Evolutionary conservation across 208 protist genomes (phyloP).

Genomic region (Leishmania braziliensis): DNA sequence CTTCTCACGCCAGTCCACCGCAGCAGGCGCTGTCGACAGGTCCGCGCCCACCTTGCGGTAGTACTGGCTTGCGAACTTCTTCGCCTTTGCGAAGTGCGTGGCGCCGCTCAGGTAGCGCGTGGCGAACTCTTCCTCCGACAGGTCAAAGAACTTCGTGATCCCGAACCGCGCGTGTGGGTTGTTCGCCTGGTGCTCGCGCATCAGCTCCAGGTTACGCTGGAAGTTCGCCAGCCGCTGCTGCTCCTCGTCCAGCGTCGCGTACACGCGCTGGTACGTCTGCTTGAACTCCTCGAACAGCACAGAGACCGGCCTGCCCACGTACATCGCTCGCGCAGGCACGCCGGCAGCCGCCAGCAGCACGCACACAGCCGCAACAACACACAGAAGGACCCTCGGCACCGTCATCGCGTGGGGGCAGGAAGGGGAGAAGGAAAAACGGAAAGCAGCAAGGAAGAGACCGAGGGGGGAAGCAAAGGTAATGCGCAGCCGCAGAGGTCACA

Average conservation of each 20-base stretch:
- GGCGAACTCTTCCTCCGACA: slow-evolving; percentile 58
- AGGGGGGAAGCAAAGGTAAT: not conserved
- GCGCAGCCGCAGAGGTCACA: not conserved
- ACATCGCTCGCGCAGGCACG: slow-evolving; percentile 18
- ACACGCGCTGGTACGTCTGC: slow-evolving; percentile 35
- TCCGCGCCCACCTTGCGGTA: slow-evolving; percentile 9
- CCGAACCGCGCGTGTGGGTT: slow-evolving; percentile 67
- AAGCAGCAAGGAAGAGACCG: not conserved
- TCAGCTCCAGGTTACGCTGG: slow-evolving; percentile 40
- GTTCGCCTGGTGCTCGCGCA: slow-evolving; percentile 30
- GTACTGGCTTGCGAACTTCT: slow-evolving; percentile 11
- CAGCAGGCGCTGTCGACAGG: not conserved
- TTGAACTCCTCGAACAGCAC: slow-evolving; percentile 53
- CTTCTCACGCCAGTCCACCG: slow-evolving; percentile 80
- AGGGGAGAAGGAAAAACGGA: not conserved
- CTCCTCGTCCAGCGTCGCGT: slow-evolving; percentile 43
- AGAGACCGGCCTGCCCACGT: slow-evolving; percentile 16
- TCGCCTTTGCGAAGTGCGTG: slow-evolving; percentile 32
- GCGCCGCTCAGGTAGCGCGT: slow-evolving; percentile 43
- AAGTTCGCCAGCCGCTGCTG: slow-evolving; percentile 39
- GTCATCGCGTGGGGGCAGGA: slow-evolving; percentile 16
- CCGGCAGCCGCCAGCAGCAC: slow-evolving; percentile 22
- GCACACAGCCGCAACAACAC: slow-evolving; percentile 25
- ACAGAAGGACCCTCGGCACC: slow-evolving; percentile 12
- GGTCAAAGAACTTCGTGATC: slow-evolving; percentile 65